phyloP scores from a whole-genome alignment of 768 basidiomycete species.

The Lactarius trivialis region DNA sequence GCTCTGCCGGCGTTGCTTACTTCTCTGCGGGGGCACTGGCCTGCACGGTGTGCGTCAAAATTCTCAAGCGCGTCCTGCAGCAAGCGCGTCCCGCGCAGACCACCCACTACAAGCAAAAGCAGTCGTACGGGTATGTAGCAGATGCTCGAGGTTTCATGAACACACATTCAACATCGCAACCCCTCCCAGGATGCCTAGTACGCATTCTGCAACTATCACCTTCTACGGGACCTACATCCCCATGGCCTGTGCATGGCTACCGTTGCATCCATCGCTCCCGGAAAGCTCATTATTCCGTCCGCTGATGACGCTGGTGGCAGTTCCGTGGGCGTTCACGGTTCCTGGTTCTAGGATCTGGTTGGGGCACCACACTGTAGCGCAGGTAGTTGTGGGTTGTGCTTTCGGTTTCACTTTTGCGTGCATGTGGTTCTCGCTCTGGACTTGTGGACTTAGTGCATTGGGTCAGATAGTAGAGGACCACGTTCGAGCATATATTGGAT shows the following conservation, averaged over 20 bases:
- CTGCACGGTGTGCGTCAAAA: constrained; percentile 53
- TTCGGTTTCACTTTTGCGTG: constrained; percentile 50
- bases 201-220: constrained; percentile 64
- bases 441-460: constrained; percentile 28
- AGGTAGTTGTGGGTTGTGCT: constrained; percentile 53
- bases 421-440: constrained; percentile 58
- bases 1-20: constrained; percentile 55
- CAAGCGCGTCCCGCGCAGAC: constrained; percentile 53
- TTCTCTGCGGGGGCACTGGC: constrained; percentile 51
- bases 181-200: constrained; percentile 73
- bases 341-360: constrained; percentile 65
- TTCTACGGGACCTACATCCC: constrained; percentile 57
- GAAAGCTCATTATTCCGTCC: constrained; percentile 34
- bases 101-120: constrained; percentile 37
- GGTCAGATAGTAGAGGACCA: constrained; percentile 25
- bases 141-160: background rate
- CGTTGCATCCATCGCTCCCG: constrained; percentile 51
- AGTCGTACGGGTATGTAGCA: constrained; percentile 57
- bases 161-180: background rate
- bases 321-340: constrained; percentile 52
- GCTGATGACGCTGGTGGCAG: constrained; percentile 39
- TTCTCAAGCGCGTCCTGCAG: constrained; percentile 51
- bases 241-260: constrained; percentile 51
- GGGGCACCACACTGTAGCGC: constrained; percentile 67
- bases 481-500: constrained; percentile 11